phyloP scores from a whole-genome alignment of 495 filamentous ascomycete genomes.

The Cenococcum geophilum region DNA sequence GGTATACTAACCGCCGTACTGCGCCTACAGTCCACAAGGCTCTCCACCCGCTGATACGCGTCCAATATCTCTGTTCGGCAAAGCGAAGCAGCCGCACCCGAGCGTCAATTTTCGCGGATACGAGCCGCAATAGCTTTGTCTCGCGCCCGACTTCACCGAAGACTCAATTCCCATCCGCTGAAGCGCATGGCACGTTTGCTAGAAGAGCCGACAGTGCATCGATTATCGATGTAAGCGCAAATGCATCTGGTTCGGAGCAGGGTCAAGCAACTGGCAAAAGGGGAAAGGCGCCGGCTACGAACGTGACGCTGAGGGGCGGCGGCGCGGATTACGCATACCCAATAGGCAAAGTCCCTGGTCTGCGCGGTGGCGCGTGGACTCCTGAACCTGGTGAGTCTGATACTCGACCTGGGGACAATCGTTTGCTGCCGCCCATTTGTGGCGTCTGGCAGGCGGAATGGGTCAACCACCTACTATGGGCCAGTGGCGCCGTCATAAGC shows the following conservation, averaged over 20 bases:
- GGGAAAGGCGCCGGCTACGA: no score
- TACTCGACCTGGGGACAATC: background rate
- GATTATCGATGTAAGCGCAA: background rate
- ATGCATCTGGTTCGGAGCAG: no score
- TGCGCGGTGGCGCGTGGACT: conserved; percentile 47
- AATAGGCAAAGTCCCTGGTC: conserved; percentile 42
- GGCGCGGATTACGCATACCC: background rate
- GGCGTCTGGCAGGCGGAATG: background rate
- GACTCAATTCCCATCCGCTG: background rate
- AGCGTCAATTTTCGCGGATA: background rate
- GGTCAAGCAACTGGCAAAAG: no score
- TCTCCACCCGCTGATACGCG: background rate
- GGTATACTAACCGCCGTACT: conserved; percentile 3
- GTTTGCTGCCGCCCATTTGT: background rate
- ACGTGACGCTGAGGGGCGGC: background rate
- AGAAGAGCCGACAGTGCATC: background rate
- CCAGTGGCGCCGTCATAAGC: background rate
- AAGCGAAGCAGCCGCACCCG: background rate
- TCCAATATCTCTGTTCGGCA: background rate
- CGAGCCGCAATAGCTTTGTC: background rate
- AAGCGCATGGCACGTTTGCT: background rate
- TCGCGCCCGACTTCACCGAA: background rate
- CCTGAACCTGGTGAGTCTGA: background rate
- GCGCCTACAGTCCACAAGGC: background rate
- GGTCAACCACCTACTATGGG: background rate